Evolutionary conservation across 345 rosid genomes (phyloP), one percentile per base, ranked within the genome.

Genomic region (Populus deltoides): DNA sequence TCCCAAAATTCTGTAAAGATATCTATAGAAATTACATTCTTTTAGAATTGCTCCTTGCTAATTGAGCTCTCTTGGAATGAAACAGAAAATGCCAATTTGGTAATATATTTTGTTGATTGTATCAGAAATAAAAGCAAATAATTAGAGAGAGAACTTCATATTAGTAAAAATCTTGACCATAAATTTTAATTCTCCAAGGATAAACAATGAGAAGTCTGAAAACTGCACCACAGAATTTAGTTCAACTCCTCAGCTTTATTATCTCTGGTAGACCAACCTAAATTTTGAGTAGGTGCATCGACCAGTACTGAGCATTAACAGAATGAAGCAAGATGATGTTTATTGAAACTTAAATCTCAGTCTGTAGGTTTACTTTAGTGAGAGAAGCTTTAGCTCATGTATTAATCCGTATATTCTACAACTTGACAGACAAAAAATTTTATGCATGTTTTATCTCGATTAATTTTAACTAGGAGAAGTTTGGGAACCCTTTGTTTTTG

Each of bases 1-100:
- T 17, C 31, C 62, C 65, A 66, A 6, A 79, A 38, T 6, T 51
- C 67, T 43, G 59, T 67, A 16, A 67, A 51, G 68, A 29, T 79
- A 22, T 72, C 68, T 68, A 57, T 67, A 74, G 57, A 38, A 16
- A 57, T 61, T 17, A 15, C 69, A 72, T 75, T 75, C 72, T 59
- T 24, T 57, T 24, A 57, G 27, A 57, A 24, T n/a, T 57, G 27
- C 63, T 57, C 63, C 29, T 57, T 57, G 63, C 29, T 57, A 24
- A 57, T 57, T n/a, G 25, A 57, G 27, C 27, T 57, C 29, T 8
- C 11, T 57, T 9, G 6, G 15, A 24, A 59, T 59, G 29, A 59
- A 59, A 59, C 65, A 10, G 65, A 59, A 59, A 59, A 9, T 59
- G 16, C 65, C 65, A 12, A 24, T 10, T 10, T 27, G 25, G 16